These are phyloP conservation scores for Stephania japonica DNA, from an alignment of 164 flowering plant species.

Conservation along the genomic window DNA sequence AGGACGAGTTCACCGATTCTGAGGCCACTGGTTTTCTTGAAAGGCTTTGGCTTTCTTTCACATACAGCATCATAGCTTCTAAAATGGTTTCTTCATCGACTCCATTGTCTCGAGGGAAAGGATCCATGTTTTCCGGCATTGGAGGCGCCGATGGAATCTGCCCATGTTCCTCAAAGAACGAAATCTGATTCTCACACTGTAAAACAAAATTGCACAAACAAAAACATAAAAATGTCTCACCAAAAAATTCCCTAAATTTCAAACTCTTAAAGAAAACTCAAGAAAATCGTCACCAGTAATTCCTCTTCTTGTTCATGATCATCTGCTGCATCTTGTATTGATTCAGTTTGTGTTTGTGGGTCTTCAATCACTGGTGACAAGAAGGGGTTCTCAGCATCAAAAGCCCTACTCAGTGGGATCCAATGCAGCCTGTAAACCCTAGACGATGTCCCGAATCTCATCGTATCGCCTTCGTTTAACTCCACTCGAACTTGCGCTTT, in stretches of 20 bases:
- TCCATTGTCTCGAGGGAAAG: conserved; percentile 13
- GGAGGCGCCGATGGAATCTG: conserved; percentile 32
- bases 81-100: conserved; percentile 12
- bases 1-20: conserved; percentile 22
- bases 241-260: conserved; percentile 3
- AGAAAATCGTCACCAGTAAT: conserved; percentile 29
- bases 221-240: neutral
- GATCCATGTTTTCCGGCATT: conserved; percentile 26
- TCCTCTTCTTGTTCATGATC: conserved; percentile 7
- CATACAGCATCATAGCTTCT: conserved; percentile 5
- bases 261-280: neutral
- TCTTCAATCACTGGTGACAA: conserved; percentile 23
- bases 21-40: neutral
- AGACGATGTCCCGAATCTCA: conserved; percentile 73
- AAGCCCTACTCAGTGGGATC: conserved; percentile 56
- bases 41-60: conserved; percentile 18
- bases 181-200: conserved; percentile 12
- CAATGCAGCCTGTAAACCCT: conserved; percentile 75
- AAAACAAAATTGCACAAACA: conserved; percentile 4
- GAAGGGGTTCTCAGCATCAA: conserved; percentile 46
- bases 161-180: neutral
- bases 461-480: conserved; percentile 63
- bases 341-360: conserved; percentile 13
- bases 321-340: conserved; percentile 23
- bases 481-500: conserved; percentile 46